Evolutionary conservation across 1,284 basidiomycete genomes (phyloP), one percentile per base, ranked within the genome.

Genomic region (Tylopilus sp.): DNA sequence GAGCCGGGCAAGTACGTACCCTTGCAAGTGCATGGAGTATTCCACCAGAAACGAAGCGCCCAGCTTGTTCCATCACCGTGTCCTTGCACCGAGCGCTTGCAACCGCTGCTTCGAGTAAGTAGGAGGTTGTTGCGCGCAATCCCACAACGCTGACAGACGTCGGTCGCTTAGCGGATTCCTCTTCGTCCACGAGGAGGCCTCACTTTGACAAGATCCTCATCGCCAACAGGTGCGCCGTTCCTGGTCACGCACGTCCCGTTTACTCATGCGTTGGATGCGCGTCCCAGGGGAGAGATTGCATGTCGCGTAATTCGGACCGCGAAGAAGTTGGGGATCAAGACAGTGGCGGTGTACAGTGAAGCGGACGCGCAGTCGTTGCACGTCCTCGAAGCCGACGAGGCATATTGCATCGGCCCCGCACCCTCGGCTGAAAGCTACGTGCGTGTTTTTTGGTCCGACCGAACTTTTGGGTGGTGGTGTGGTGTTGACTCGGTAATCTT

Each of bases 291-390:
- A 37, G 94, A 97, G 71, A 96, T 96, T 55, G 94, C 94, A 3
- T 93, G 91, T 66, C 83, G 94, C 35, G 88, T 96, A 47, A 94
- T 94, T 56, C 82, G 88, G 37, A 94, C 94, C 0, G 90, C 90
- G n/a, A 82, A 76, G 68, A 86, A 88, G 62, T 75, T 96, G 0
- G 93, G 92, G 1, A 85, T 96, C 62, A 83, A 81, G 74, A 93
- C 89, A 0, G 90, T 96, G 15, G 91, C 92, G 1, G 89, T 96
- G 28, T 96, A 88, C 65, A 91, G 88, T 49, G 87, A 92, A 43
- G 90, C 83, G 8, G 94, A 97, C 59, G 77, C 76, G 24, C 73
- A 83, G 57, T 80, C 89, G 0, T 68, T 92, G 48, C 92, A 95
- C 68, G 92, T 93, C 20, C 71, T 78, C 52, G 66, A 88, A 71